A percentile compares a stretch with the other conserved stretches of the same genome.
Conservation (phyloP, 2,329 filamentous ascomycete genomes). For the Talaromyces amestolkiae region DNA sequence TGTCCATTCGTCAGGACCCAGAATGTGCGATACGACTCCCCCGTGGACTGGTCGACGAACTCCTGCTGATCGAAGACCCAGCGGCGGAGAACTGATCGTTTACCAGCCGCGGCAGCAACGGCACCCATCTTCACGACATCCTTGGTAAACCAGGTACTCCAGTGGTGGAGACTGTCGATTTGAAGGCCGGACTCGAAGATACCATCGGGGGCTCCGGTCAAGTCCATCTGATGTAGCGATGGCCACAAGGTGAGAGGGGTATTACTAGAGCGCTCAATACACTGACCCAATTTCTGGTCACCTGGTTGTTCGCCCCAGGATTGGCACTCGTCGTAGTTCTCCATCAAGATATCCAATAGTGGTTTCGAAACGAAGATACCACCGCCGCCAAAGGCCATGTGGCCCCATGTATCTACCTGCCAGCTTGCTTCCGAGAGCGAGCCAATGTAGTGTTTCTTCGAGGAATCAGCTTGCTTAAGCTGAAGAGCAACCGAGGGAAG, state of each 20-base stretch:
- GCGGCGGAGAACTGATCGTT: conserved; percentile 43
- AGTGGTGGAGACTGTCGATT: conserved; percentile 47
- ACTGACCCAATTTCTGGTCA: conserved; percentile 46
- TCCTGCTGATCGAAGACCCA: conserved; percentile 46
- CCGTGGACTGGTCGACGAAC: conserved; percentile 35
- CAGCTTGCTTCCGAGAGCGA: conserved; percentile 44
- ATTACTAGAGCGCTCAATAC: conserved; percentile 41
- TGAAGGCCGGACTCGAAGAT: conserved; percentile 44
- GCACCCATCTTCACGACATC: conserved; percentile 47
- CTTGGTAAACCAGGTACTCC: conserved; percentile 46
- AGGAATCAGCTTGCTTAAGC: conserved; percentile 40
- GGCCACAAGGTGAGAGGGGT: conserved; percentile 42
- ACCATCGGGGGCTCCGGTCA: conserved; percentile 42
- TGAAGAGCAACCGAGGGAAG: conserved; percentile 37
- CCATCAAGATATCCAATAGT: conserved; percentile 38
- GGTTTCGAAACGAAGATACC: conserved; percentile 45
- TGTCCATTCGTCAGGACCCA: conserved; percentile 47
- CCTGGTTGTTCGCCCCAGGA: conserved; percentile 44
- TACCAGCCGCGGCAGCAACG: conserved; percentile 41
- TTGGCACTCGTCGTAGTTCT: conserved; percentile 43
- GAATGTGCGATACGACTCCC: conserved; percentile 37
- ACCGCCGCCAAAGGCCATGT: conserved; percentile 46
- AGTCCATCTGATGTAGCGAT: conserved; percentile 46
- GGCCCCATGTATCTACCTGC: conserved; percentile 45
- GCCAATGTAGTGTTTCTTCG: conserved; percentile 45